Evolutionary conservation across 768 basidiomycete genomes (phyloP), one percentile per base, ranked within the genome.

Genomic region (Trametes sanguinea): DNA sequence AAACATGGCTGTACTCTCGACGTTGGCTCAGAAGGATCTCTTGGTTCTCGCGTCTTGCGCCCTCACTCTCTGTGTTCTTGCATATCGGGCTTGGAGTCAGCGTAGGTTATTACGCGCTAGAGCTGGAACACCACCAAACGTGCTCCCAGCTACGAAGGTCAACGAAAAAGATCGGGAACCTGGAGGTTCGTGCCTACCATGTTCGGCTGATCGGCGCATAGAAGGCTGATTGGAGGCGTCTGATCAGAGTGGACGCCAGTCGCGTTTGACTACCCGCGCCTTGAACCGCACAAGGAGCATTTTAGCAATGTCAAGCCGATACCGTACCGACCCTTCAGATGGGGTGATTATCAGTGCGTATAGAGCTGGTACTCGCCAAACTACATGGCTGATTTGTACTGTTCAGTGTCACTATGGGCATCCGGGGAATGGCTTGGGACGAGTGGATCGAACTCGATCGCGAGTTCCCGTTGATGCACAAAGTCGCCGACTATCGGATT

Each of bases 391-490:
- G 1, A 22, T 17, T 2, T 27, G 9, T 40, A 9, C 7, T 14
- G 39, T 42, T n/a, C 10, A 89, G 87, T 65, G 78, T 87, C 44
- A 89, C 86, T 35, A 89, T 89, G 86, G 87, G 84, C 63, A 83
- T 87, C 67, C 81, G 84, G 42, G 74, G 69, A 51, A 89, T 90
- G 87, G 76, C 76, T 8, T 91, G 85, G 85, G 78, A 80, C 43
- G 83, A 87, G 55, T 90, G 89, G 89, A 84, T 91, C 48, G 86
- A 90, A 84, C 77, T 89, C 35, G 89, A 89, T 71, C 78, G 80
- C 57, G 75, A 83, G 57, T 88, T 84, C 67, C 69, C 75, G 11
- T 66, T 70, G 17, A 87, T 85, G 68, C 81, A 88, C 68, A 74
- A 74, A 11, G 85, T 93, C 50, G 83, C 84, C 43, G 72, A 76